Evolutionary conservation across 768 basidiomycete species (phyloP), one percentile per base, ranked within the genome.

Genomic region (Wakefieldia striispora): DNA sequence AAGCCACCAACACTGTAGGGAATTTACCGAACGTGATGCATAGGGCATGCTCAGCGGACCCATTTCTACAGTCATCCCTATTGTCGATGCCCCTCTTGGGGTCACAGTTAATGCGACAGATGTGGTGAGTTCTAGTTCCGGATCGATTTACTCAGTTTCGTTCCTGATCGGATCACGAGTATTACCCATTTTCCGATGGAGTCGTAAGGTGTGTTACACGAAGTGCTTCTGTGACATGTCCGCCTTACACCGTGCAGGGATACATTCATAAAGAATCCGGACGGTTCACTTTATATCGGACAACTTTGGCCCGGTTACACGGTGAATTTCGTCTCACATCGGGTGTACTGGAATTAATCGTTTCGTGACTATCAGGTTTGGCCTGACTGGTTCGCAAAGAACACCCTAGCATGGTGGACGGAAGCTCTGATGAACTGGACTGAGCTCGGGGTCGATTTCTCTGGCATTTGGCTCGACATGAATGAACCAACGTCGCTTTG

Each of bases 231-330:
- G 33, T 14, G 33, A 2, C 31, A 34, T 16, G n/a, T n/a, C n/a
- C 6, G n/a, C 16, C 33, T 27, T 24, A 12, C 52, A 36, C 12
- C n/a, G 29, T n/a, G 23, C 55, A 85, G 83, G 40, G 76, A 79
- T 36, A 76, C 83, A 2, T 90, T 83, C 68, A 76, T 90, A 44
- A 86, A 80, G 58, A 88, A 89, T 61, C 82, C 83, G 0, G 83
- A 88, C 60, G 81, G 80, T 0, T 75, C 81, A 37, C 77, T 83
- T 56, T 88, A 85, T 63, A 67, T 88, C 13, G 88, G 88, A 6
- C 74, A 84, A 62, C 87, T 88, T 6, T 89, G 84, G 86, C 85
- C 86, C 10, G 86, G 86, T 11, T 84, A 79, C 65, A 85, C 84
- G 13, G 84, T 82, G 34, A n/a, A 72, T 59, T n/a, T 26, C 1